phyloP scores from a whole-genome alignment of 495 filamentous ascomycete species.

The Hypoxylon lienhwacheense region DNA sequence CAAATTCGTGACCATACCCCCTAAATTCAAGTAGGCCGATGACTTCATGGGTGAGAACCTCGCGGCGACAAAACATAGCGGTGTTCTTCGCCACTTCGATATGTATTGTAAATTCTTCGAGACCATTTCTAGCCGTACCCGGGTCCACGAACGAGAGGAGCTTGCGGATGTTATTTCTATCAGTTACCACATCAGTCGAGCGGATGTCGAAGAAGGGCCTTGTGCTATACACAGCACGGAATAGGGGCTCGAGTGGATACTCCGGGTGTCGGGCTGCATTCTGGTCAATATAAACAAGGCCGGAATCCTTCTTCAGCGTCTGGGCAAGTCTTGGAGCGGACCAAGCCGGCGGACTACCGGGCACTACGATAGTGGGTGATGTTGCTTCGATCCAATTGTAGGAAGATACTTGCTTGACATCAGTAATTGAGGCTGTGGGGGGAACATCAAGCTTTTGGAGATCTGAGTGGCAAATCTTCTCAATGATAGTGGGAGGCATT shows the following conservation, averaged over 20 bases:
- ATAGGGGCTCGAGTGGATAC: slow-evolving; percentile 54
- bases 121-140: slow-evolving; percentile 21
- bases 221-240: slow-evolving; percentile 49
- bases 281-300: slow-evolving; percentile 46
- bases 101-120: slow-evolving; percentile 48
- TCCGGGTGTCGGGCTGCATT: slow-evolving; percentile 49
- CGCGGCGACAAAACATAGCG: slow-evolving; percentile 47
- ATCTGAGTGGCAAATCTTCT: slow-evolving; percentile 28
- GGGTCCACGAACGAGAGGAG: slow-evolving; percentile 53
- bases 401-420: slow-evolving; percentile 50
- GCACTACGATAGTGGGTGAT: slow-evolving; percentile 45
- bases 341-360: slow-evolving; percentile 48
- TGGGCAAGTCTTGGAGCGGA: slow-evolving; percentile 31
- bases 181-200: slow-evolving; percentile 51
- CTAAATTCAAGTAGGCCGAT: slow-evolving; percentile 44
- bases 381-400: slow-evolving; percentile 54
- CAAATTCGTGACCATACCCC: slow-evolving; percentile 53
- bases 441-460: slow-evolving; percentile 21
- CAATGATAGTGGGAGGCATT: background rate
- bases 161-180: slow-evolving; percentile 58
- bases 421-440: slow-evolving; percentile 38
- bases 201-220: slow-evolving; percentile 49
- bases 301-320: slow-evolving; percentile 42
- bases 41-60: slow-evolving; percentile 36
- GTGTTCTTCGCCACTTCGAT: slow-evolving; percentile 48